Evolutionary conservation across 2,329 filamentous ascomycete genomes (phyloP), one percentile per base, ranked within the genome.

Genomic region (Aureobasidium namibiae): DNA sequence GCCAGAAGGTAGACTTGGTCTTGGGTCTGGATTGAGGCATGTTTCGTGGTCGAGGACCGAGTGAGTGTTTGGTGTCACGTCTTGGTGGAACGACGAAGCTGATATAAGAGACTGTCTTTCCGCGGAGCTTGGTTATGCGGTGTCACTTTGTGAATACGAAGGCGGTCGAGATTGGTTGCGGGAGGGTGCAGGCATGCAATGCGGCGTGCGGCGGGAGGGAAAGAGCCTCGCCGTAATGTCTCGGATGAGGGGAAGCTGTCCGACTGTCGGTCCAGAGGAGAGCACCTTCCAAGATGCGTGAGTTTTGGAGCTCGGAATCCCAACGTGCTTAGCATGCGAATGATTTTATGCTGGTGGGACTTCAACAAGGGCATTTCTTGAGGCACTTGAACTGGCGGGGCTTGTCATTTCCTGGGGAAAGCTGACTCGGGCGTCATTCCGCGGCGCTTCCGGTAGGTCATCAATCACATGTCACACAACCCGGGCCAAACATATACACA

Each of bases 1-100:
- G 24, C 41, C 56, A 60, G 34, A 59, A 59, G 57, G 21, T 46
- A 39, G 46, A 42, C 39, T 45, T 59, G 21, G 26, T 23, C 52
- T 44, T 44, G 52, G n/a, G 52, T n/a, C 39, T 4, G 18, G 44
- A 13, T 4, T 26, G 39, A 4, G 46, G 36, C 57, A 59, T 59
- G 48, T 16, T 53, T n/a, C 24, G 16, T 24, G 21, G 26, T 29
- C 26, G 6, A n/a, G 41, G 34, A 18, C 13, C 14, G 18, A 18
- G 5, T 9, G 48, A 39, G 13, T 4, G 9, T 52, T 26, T 11
- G n/a, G 18, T 23, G 36, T 42, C n/a, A 33, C 16, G 49, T 29
- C 33, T 33, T 24, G 23, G 50, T 54, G 50, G 36, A 18, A 54
- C 26, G 18, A 21, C n/a, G 24, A 7, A 4, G 3, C 26, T 33